Base-by-base conservation (phyloP, 768 basidiomycete species). In the Suillus cothurnatus region DNA sequence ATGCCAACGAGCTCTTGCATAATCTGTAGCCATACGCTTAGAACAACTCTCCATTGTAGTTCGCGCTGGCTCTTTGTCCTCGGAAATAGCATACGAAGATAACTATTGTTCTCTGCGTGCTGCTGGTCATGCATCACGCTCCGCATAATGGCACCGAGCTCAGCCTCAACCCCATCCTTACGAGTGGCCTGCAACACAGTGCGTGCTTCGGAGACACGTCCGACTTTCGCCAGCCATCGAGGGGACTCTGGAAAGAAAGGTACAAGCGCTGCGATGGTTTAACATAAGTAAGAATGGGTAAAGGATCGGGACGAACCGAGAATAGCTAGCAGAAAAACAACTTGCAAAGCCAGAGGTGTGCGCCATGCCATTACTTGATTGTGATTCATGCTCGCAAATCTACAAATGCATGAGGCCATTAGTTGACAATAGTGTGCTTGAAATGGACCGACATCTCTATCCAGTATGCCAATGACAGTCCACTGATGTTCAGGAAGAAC, bases 191-290 rank as follows among this genome's bases (percentile, higher is more conserved):
- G 64, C 19, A 72, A 65, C 9, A 71, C 71, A 32, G 63, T 62
- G 17, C 65, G 57, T n/a, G 71, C 71, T 23, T 72, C 71, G 47
- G 66, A 64, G 31, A 71, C 62, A 43, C 71, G 71, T 28, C 70
- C 70, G 14, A 61, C 61, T 39, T 71, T 72, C 28, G 70, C 64
- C 17, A 72, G 70, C 66, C 68, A 72, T 19, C 71, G 68, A 41
- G 71, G 71, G 21, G 62, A 63, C 23, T 63, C 62, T 17, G 62
- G 62, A 56, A 63, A 63, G 62, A 63, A 63, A 28, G 62, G 62
- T 19, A 63, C 39, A 15, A 63, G 53, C 21, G 26, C 62, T 63
- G 36, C 12, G 17, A 38, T 34, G 32, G 36, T 3, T 63, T 17
- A 31, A 63, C 26, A 26, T 32, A 26, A 36, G 61, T 21, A 4